phyloP scores from a whole-genome alignment of 352 stramenopile genomes.

The Phytopythium litorale region DNA sequence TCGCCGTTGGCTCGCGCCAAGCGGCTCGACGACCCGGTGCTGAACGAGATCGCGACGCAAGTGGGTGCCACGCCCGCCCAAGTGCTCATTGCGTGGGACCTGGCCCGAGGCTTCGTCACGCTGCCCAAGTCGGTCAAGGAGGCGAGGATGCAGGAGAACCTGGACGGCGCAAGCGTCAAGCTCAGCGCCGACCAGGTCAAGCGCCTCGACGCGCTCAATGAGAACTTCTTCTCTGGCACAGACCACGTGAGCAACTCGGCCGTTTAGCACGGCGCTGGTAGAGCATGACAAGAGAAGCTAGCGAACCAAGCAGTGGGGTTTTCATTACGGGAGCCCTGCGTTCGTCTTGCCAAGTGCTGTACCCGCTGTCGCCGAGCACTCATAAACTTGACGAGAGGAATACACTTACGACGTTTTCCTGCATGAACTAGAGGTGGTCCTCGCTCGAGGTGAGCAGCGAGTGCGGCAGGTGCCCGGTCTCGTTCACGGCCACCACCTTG shows the following conservation, averaged over 20 bases:
- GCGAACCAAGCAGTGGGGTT: not conserved
- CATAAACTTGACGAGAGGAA: not conserved
- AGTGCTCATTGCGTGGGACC: slow-evolving; percentile 42
- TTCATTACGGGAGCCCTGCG: not conserved
- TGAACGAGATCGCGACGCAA: slow-evolving; percentile 30
- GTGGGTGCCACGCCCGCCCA: slow-evolving; percentile 31
- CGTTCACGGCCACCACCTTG: slow-evolving; percentile 77
- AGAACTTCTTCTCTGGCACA: slow-evolving; percentile 30
- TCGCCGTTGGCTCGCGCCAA: slow-evolving; percentile 39
- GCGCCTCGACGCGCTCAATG: slow-evolving; percentile 29
- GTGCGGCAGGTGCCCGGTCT: slow-evolving; percentile 71
- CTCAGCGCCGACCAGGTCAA: slow-evolving; percentile 28
- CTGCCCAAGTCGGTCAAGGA: slow-evolving; percentile 45
- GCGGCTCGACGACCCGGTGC: slow-evolving; percentile 31
- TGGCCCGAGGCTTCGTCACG: slow-evolving; percentile 38
- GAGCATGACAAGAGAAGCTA: not conserved
- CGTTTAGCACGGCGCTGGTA: slow-evolving; percentile 14
- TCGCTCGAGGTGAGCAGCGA: slow-evolving; percentile 82
- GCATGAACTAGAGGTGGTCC: slow-evolving; percentile 58
- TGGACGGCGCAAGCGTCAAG: slow-evolving; percentile 32
- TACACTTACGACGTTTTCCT: not conserved
- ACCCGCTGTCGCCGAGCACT: not conserved
- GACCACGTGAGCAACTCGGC: slow-evolving; percentile 32
- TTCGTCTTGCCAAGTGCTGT: not conserved
- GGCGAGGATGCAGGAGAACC: slow-evolving; percentile 42